Evolutionary conservation across 2,329 filamentous ascomycete species (phyloP), one percentile per base, ranked within the genome.

Genomic region (Trichoderma semiorbis): DNA sequence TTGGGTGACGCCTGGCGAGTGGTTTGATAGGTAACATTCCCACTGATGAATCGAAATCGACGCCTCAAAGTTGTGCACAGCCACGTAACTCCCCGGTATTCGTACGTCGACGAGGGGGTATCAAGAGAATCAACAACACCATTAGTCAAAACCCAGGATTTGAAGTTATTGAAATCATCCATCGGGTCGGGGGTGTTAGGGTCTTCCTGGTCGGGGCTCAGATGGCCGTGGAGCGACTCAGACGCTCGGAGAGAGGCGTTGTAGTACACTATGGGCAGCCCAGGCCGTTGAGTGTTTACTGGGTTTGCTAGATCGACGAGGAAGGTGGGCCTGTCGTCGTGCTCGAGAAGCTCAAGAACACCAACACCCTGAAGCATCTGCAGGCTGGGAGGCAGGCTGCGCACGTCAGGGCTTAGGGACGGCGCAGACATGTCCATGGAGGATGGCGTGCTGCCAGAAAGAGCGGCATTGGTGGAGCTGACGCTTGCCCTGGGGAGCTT

Each of bases 261-360:
- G 34, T 88, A 87, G 78, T 92, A 95, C 0, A 93, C 75, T 8
- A 93, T 85, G 34, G 87, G 85, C 47, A 95, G 80, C 2, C 84
- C 84, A 0, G 86, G 85, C 1, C 85, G 82, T 26, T 81, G 82
- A 61, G 84, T 85, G 75, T 90, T 91, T n/a, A 82, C 79, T 1
- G 84, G 79, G 76, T 91, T 88, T 8, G 84, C 83, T 65, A 93
- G 81, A 76, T 95, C 92, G 39, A 95, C 84, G 55, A 95, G 86
- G 76, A 95, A 93, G 0, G 91, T 93, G 3, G 92, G 93, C 61
- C 93, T 85, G 64, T 91, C 88, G 78, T 96, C 93, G 75, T 92
- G 88, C 77, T 95, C 92, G 53, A 96, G 80, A 50, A 95, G 82
- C 79, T 95, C 93, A 24, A 91, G 81, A 11, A 93, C 86, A 28